These are phyloP conservation scores for Cyclotella cryptica DNA, from an alignment of 108 stramenopile genomes.

Conservation along the genomic window DNA sequence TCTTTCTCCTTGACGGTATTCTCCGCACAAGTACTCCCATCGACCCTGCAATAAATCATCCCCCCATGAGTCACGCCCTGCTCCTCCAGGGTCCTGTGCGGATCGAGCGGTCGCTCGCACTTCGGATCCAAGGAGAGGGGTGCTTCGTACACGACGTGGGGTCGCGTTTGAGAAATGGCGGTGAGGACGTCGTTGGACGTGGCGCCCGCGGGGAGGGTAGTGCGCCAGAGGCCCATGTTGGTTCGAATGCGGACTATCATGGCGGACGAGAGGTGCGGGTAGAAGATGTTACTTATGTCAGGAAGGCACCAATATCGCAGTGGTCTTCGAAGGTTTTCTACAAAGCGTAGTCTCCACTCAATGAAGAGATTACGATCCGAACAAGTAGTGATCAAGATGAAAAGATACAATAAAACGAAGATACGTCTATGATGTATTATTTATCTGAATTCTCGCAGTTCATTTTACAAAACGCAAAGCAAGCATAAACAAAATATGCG, in stretches of 20 bases:
- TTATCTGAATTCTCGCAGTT: no score
- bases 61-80: conserved; percentile 61
- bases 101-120: conserved; percentile 60
- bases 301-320: no score
- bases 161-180: conserved; percentile 67
- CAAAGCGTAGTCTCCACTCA: no score
- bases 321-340: no score
- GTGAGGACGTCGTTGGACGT: conserved; percentile 58
- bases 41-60: conserved; percentile 89
- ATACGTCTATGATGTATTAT: no score
- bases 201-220: conserved; percentile 57
- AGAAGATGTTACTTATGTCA: no score
- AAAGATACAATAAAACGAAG: no score
- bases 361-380: no score
- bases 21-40: conserved; percentile 72
- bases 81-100: conserved; percentile 46
- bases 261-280: conserved; percentile 5
- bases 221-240: conserved; percentile 88
- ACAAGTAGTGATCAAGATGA: no score
- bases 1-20: conserved; percentile 27
- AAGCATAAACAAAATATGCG: no score
- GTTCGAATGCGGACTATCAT: conserved; percentile 89
- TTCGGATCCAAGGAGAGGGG: conserved; percentile 72
- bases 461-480: no score
- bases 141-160: conserved; percentile 74